These are phyloP conservation scores for Boletus reticuloceps DNA, from an alignment of 768 basidiomycete species.

Conservation along the genomic window DNA sequence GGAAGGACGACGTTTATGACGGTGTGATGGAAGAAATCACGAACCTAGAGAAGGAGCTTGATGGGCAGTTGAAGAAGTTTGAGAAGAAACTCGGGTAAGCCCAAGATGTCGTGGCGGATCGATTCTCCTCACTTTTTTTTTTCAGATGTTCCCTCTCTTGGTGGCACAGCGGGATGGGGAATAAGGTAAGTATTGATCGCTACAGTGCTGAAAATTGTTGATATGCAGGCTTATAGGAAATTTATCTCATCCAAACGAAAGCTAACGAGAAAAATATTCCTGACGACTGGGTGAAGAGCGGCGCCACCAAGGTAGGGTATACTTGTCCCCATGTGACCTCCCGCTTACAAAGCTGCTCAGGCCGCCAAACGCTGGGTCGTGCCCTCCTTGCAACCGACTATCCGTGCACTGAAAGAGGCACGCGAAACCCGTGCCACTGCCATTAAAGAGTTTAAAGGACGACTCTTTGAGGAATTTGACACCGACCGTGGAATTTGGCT, in stretches of 20 bases:
- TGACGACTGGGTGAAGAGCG: conserved; percentile 76
- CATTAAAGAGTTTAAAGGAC: conserved; percentile 80
- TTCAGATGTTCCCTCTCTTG: conserved; percentile 49
- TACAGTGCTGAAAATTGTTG: not conserved
- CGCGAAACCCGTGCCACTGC: conserved; percentile 80
- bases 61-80: conserved; percentile 63
- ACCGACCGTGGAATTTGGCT: conserved; percentile 78
- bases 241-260: conserved; percentile 81
- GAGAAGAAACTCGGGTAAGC: conserved; percentile 65
- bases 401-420: conserved; percentile 89
- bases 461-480: conserved; percentile 80
- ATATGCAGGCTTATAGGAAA: conserved; percentile 56
- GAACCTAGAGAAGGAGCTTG: conserved; percentile 66
- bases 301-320: conserved; percentile 68
- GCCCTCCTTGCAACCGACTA: conserved; percentile 62
- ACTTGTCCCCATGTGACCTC: not conserved
- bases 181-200: conserved; percentile 51
- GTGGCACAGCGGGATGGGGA: conserved; percentile 81
- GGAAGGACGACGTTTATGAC: conserved; percentile 86
- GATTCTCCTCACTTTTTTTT: conserved; percentile 25
- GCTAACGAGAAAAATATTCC: conserved; percentile 64
- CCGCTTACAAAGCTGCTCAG: conserved; percentile 35
- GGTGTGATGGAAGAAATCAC: conserved; percentile 67
- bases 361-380: conserved; percentile 75
- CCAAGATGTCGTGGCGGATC: conserved; percentile 2